These are phyloP conservation scores for Globisporangium acanthophoron DNA, from an alignment of 352 stramenopile genomes.

Conservation along the genomic window DNA sequence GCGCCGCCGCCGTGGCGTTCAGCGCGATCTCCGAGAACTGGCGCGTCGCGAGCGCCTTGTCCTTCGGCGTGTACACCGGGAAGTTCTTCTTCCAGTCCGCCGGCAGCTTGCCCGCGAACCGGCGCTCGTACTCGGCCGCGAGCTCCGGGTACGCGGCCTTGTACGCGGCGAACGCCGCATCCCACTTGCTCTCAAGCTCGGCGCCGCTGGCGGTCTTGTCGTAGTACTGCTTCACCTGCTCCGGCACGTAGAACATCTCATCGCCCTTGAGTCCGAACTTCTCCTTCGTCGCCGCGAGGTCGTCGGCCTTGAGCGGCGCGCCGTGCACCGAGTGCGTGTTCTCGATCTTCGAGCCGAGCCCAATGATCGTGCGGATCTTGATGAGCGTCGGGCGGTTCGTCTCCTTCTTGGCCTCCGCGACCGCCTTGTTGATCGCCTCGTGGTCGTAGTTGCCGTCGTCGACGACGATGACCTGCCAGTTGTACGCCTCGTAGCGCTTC, in stretches of 20 bases:
- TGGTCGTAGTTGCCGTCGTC: constrained; percentile 94
- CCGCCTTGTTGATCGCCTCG: constrained; percentile 90
- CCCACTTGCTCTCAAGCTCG: constrained; percentile 86
- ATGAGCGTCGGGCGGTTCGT: constrained; percentile 98
- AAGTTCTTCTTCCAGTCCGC: constrained; percentile 90
- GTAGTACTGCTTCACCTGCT: constrained; percentile 93
- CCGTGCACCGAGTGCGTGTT: constrained; percentile 95
- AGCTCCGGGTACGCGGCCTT: constrained; percentile 87
- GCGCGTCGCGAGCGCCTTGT: constrained; percentile 92
- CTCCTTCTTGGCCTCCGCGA: constrained; percentile 91
- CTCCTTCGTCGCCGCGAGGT: constrained; percentile 89
- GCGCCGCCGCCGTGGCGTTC: constrained; percentile 88
- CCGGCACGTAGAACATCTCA: constrained; percentile 91
- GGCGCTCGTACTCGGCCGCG: constrained; percentile 91
- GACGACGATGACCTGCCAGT: constrained; percentile 96
- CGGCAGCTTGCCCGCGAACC: constrained; percentile 91
- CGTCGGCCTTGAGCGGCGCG: constrained; percentile 92
- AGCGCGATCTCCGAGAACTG: constrained; percentile 94
- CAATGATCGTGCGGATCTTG: constrained; percentile 97
- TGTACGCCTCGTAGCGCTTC: constrained; percentile 98
- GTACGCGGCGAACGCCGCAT: constrained; percentile 91
- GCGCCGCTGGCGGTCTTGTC: constrained; percentile 72
- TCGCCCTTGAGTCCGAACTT: constrained; percentile 91
- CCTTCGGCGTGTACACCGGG: constrained; percentile 85
- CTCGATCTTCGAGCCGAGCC: constrained; percentile 92